These are phyloP conservation scores for Proliferodiscus dingleyae DNA, from an alignment of 2,329 filamentous ascomycete genomes.

Conservation along the genomic window DNA sequence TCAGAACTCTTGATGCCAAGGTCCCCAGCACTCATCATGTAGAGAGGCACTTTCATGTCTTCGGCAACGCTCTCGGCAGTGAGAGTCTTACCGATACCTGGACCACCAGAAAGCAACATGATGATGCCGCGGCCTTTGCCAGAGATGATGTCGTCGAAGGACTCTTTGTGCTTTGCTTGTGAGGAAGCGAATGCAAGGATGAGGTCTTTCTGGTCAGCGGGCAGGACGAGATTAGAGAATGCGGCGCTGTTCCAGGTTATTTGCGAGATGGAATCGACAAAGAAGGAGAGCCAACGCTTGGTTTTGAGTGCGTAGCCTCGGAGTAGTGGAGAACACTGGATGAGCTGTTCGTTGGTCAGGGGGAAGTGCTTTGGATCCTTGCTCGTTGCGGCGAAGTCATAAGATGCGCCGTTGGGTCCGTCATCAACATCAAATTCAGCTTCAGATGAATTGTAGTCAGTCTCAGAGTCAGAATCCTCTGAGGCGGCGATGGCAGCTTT, in stretches of 20 bases:
- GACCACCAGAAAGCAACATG: constrained; percentile 43
- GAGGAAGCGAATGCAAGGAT: constrained; percentile 46
- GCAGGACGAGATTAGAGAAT: constrained; percentile 46
- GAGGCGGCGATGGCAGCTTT: constrained; percentile 5
- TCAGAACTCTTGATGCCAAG: constrained; percentile 37
- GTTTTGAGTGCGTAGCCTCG: constrained; percentile 46
- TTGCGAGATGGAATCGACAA: constrained; percentile 40
- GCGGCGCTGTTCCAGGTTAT: constrained; percentile 45
- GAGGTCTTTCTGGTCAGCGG: constrained; percentile 45
- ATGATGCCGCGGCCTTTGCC: constrained; percentile 49
- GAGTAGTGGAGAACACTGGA: constrained; percentile 38
- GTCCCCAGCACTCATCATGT: constrained; percentile 40
- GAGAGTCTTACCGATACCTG: constrained; percentile 46
- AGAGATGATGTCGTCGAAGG: constrained; percentile 48
- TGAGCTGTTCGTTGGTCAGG: constrained; percentile 37
- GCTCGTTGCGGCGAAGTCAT: constrained; percentile 3
- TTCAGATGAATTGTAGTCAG: background rate
- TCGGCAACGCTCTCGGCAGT: constrained; percentile 29
- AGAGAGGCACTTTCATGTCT: constrained; percentile 24
- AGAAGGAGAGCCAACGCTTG: constrained; percentile 47
- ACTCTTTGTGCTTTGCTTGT: constrained; percentile 37
- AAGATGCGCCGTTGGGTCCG: background rate
- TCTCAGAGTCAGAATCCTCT: constrained; percentile 1
- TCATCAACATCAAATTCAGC: constrained; percentile 2
- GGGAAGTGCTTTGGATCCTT: constrained; percentile 22